Evolutionary conservation across 2,329 filamentous ascomycete species (phyloP).

Genomic region (Fusarium sterilihyphosum): DNA sequence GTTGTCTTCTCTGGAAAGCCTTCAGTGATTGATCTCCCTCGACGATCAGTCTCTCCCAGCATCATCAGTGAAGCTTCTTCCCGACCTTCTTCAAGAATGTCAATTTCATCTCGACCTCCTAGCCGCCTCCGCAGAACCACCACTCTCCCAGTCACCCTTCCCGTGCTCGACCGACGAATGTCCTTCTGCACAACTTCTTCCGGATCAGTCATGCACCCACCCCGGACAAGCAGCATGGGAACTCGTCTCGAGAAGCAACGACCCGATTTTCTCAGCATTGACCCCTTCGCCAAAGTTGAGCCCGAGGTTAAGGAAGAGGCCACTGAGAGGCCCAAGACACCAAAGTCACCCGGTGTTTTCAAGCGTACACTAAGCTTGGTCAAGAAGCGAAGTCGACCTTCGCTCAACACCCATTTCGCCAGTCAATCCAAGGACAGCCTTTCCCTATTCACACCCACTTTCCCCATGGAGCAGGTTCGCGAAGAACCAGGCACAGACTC

Average conservation of each 20-base stretch:
- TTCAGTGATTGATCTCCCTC: slow-evolving; percentile 62
- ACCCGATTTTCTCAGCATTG: slow-evolving; percentile 63
- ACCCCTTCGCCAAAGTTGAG: slow-evolving; percentile 58
- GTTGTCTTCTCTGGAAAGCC: slow-evolving; percentile 70
- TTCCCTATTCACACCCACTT: slow-evolving; percentile 35
- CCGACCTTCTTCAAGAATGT: slow-evolving; percentile 37
- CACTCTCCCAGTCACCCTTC: slow-evolving; percentile 50
- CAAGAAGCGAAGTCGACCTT: slow-evolving; percentile 64
- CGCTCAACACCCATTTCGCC: slow-evolving; percentile 52
- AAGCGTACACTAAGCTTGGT: slow-evolving; percentile 65
- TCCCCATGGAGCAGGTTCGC: slow-evolving; percentile 49
- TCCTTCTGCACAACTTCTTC: slow-evolving; percentile 50
- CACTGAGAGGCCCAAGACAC: slow-evolving; percentile 48
- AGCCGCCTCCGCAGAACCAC: slow-evolving; percentile 44
- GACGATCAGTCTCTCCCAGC: slow-evolving; percentile 56
- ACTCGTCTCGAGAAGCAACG: slow-evolving; percentile 49
- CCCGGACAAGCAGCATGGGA: slow-evolving; percentile 57
- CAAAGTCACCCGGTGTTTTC: slow-evolving; percentile 58
- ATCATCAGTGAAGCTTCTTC: slow-evolving; percentile 45
- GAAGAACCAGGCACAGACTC: slow-evolving; percentile 45
- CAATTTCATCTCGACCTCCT: slow-evolving; percentile 29
- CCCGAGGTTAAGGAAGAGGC: slow-evolving; percentile 44
- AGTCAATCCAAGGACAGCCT: slow-evolving; percentile 50
- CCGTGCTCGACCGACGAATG: slow-evolving; percentile 46
- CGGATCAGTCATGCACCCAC: slow-evolving; percentile 48